Evolutionary conservation across 73 alveolate species (phyloP).

Genomic region (Stentor roeselii): DNA sequence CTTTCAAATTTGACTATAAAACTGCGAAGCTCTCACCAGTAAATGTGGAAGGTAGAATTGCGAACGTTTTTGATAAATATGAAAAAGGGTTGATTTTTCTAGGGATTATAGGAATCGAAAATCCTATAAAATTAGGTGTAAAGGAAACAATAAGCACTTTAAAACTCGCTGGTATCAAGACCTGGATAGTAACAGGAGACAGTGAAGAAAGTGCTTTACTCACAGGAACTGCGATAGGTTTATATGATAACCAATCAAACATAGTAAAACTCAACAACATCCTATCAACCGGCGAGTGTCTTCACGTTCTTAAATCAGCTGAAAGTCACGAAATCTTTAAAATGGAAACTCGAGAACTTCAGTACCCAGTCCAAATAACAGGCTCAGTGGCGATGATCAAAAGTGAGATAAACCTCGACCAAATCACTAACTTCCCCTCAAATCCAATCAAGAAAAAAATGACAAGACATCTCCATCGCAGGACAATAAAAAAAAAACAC

Average conservation of each 20-base stretch:
- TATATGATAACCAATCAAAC: neutral
- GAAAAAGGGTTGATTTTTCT: neutral
- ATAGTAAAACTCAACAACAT: neutral
- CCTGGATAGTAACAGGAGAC: constrained; percentile 9
- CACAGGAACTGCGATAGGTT: neutral
- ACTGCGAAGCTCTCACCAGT: constrained; percentile 18
- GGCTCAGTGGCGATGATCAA: neutral
- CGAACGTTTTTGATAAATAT: constrained; percentile 10
- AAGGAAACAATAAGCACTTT: neutral
- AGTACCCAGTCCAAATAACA: neutral
- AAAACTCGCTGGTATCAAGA: neutral
- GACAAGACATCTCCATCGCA: no score
- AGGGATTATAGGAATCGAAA: constrained; percentile 13
- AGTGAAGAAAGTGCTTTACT: neutral
- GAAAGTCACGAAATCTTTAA: neutral
- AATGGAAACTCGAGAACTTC: neutral
- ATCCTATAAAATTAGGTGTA: neutral
- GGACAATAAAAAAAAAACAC: no score
- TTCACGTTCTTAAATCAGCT: neutral
- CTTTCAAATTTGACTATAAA: neutral
- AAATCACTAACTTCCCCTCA: neutral
- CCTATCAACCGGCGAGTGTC: neutral
- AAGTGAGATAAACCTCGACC: neutral
- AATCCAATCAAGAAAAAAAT: neutral
- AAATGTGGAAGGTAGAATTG: neutral